Evolutionary conservation across 2,329 filamentous ascomycete species (phyloP).

Genomic region (Aspergillus transmontanensis): DNA sequence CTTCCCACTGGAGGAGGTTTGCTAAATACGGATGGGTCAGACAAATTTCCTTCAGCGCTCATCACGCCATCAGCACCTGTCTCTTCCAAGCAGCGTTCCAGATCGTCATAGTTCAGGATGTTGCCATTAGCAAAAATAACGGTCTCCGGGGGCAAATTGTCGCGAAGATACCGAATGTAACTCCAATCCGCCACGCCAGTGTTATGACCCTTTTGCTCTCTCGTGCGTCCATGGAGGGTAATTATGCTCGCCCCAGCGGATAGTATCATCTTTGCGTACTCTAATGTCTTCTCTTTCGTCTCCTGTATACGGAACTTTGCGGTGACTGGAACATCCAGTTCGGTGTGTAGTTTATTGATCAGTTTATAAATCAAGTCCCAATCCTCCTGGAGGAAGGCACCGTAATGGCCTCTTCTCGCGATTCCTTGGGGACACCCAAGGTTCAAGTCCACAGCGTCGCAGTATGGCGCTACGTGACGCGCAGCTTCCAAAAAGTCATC

Average conservation of each 20-base stretch:
- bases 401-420: slow-evolving; percentile 85
- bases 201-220: slow-evolving; percentile 94
- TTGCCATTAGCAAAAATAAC: slow-evolving; percentile 98
- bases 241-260: slow-evolving; percentile 88
- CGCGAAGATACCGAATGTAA: slow-evolving; percentile 78
- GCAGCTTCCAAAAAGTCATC: slow-evolving; percentile 64
- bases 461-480: slow-evolving; percentile 76
- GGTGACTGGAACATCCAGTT: slow-evolving; percentile 81
- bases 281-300: slow-evolving; percentile 80
- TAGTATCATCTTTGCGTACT: slow-evolving; percentile 85
- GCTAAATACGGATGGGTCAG: slow-evolving; percentile 86
- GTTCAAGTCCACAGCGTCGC: slow-evolving; percentile 94
- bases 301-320: slow-evolving; percentile 93
- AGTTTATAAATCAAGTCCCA: slow-evolving; percentile 80
- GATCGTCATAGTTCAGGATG: slow-evolving; percentile 76
- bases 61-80: slow-evolving; percentile 93
- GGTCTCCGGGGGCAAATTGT: slow-evolving; percentile 80
- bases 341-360: slow-evolving; percentile 77
- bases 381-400: slow-evolving; percentile 92
- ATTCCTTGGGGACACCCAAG: slow-evolving; percentile 96
- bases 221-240: slow-evolving; percentile 83
- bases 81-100: slow-evolving; percentile 73
- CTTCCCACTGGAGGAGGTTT: slow-evolving; percentile 63
- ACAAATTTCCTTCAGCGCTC: slow-evolving; percentile 93
- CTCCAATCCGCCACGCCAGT: slow-evolving; percentile 92